Conservation (phyloP, 805 yeast species). For the Myxozyma mucilagina region DNA sequence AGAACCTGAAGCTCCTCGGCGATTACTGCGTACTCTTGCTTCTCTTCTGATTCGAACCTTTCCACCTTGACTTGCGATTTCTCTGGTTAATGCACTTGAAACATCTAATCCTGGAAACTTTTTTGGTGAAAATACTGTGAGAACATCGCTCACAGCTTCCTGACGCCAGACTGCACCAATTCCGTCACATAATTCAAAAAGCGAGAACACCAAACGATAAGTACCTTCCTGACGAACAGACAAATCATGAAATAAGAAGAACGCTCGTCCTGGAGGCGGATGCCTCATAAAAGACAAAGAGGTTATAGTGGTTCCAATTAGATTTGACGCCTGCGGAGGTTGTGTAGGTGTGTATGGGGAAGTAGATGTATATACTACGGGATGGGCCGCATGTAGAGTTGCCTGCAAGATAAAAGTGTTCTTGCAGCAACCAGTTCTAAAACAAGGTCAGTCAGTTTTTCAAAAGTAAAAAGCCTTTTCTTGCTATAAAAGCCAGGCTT, state of each 20-base stretch:
- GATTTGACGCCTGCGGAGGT: constrained; percentile 26
- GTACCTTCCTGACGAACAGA: constrained; percentile 41
- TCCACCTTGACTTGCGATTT: constrained; percentile 39
- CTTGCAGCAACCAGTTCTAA: constrained; percentile 25
- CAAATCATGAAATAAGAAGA: constrained; percentile 40
- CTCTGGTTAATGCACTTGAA: constrained; percentile 38
- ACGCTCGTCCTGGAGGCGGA: constrained; percentile 38
- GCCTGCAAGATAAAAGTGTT: constrained; percentile 36
- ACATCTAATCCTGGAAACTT: constrained; percentile 41
- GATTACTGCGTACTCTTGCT: constrained; percentile 25
- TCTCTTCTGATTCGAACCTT: constrained; percentile 38
- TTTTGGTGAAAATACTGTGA: constrained; percentile 41
- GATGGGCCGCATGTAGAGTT: constrained; percentile 13
- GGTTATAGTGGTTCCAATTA: constrained; percentile 26
- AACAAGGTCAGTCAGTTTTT: too few species aligned
- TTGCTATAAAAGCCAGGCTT: too few species aligned
- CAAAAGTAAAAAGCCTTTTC: too few species aligned
- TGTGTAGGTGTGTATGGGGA: constrained; percentile 3
- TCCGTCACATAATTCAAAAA: constrained; percentile 36
- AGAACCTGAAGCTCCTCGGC: not conserved
- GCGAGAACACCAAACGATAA: constrained; percentile 37
- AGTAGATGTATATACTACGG: not conserved
- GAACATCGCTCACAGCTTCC: constrained; percentile 31
- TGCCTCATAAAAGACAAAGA: constrained; percentile 29
- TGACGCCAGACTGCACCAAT: constrained; percentile 31